Base-by-base conservation (phyloP, 164 flowering plant species). In the Umbellularia californica region DNA sequence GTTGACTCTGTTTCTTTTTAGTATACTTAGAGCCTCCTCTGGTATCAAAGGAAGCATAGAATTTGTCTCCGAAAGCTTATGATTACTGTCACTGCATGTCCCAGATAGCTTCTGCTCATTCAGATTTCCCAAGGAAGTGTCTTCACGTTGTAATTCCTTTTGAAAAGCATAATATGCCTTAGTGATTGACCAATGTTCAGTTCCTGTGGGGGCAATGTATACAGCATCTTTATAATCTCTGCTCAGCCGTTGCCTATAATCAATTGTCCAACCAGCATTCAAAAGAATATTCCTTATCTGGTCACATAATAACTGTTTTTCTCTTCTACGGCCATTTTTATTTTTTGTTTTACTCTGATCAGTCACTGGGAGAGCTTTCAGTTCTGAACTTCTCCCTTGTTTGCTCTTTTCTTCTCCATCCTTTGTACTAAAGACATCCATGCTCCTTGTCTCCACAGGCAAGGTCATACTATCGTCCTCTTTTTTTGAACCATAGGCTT, bases 181-280 rank as follows among this genome's bases (percentile, higher is more conserved):
- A 35, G 90, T 82, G 58, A 87, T 83, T 20, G 98, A 94, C 98
- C 98, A 94, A 75, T 84, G 84, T 65, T 82, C 82, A 58, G 79
- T 83, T 74, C 96, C 93, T 24, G 79, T 63, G 52, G 87, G 90
- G 74, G 77, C 86, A 69, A 87, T 84, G 83, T 92, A 94, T 28
- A 94, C 92, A 1, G 93, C 86, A 83, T 94, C 98, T 11, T 58
- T 71, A 78, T 94, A 94, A 3, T 81, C 83, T 78, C 73, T 91
- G 67, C 79, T 74, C 65, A 6, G 73, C 81, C 98, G 85, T 14
- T 86, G 90, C 74, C 92, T 83, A 73, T 80, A 80, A 2, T 92
- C 90, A 80, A 92, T 79, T 11, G 69, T 88, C 98, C 98, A 94
- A 2, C 96, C 97, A 3, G 89, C 91, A 67, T 74, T 74, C 58